Base-by-base conservation (phyloP, 2,329 filamentous ascomycete genomes). In the Aspergillus sp. region DNA sequence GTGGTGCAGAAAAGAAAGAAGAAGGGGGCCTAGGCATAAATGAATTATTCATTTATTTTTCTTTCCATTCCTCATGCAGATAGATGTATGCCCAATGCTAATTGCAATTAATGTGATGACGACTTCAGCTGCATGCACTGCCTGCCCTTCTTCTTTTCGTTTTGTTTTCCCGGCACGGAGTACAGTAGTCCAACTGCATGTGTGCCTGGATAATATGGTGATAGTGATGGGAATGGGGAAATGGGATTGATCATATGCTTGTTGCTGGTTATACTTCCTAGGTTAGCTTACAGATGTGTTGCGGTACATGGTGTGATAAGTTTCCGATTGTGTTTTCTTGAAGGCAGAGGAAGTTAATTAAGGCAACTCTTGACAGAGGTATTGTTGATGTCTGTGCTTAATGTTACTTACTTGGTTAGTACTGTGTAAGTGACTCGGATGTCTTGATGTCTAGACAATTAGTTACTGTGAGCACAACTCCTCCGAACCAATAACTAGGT, bases 121-220 rank as follows among this genome's bases (percentile, higher is more conserved):
- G 32, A 36, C 12, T 36, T 36, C 10, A 30, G 12, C 32, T 36
- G 28, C 10, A 30, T 43, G 39, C 39, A 43, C 39, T 19, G 39
- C 39, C 39, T 41, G 23, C 23, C 23, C 23, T 25, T 25, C 2
- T 7, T 25, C 8, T 25, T 17, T n/a, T 17, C 9, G 10, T 1
- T 30, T 10, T 30, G 2, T 30, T 36, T 36, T 36, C 32, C 32
- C 41, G 47, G 47, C 15, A 49, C 47, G 47, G 47, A 49, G 47
- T 23, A 49, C 47, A 49, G 47, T 49, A 49, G 47, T 49, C 47
- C 47, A 49, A 49, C 25, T 49, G 47, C 47, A 49, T n/a, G 47
- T 49, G n/a, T 49, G 19, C 23, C 19, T 48, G 21, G 19, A 28
- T 49, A 36, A 36, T 36, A 36, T 36, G 32, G 13, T 28, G 23